Percentiles rank a stretch among this genome's conserved stretches.
phyloP scores from a whole-genome alignment of 257 asterid genomes.

The Sherardia arvensis region DNA sequence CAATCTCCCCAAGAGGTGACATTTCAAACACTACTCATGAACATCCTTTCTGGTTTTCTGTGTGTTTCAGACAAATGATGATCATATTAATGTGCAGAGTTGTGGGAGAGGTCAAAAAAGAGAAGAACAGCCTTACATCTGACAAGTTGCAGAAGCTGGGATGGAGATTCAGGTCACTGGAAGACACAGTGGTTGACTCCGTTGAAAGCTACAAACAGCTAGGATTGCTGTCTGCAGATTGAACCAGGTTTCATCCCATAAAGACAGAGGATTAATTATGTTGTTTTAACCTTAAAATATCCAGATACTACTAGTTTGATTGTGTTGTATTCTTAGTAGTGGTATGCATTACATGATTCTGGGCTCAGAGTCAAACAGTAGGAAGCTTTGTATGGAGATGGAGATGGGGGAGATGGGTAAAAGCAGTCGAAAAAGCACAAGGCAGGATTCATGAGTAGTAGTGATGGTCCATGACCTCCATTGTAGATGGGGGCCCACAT shows the following conservation, averaged over 20 bases:
- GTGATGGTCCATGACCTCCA: not conserved
- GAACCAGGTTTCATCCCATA: not conserved
- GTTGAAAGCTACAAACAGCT: constrained; percentile 51
- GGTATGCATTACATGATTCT: not conserved
- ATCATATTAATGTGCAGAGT: constrained; percentile 28
- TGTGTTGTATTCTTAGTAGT: not conserved
- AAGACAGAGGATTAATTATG: too few relatives aligned
- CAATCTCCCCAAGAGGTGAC: constrained; percentile 62
- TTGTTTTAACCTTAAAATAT: not conserved
- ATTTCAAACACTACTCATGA: not conserved
- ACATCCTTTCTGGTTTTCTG: not conserved
- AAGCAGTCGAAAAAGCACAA: not conserved
- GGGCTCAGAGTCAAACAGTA: not conserved
- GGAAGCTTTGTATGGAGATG: not conserved
- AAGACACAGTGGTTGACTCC: constrained; percentile 51
- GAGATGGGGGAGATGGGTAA: too few relatives aligned
- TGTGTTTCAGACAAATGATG: not conserved
- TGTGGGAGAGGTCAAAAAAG: constrained; percentile 27
- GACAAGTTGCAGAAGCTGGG: constrained; percentile 60
- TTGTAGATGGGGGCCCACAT: not conserved
- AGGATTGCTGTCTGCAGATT: constrained; percentile 29
- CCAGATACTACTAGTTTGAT: too few relatives aligned
- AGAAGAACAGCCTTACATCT: constrained; percentile 17
- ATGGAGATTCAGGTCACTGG: constrained; percentile 51
- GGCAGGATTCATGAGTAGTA: not conserved